Evolutionary conservation across 2,329 filamentous ascomycete genomes (phyloP).

Genomic region (Delphinella strobiligena): DNA sequence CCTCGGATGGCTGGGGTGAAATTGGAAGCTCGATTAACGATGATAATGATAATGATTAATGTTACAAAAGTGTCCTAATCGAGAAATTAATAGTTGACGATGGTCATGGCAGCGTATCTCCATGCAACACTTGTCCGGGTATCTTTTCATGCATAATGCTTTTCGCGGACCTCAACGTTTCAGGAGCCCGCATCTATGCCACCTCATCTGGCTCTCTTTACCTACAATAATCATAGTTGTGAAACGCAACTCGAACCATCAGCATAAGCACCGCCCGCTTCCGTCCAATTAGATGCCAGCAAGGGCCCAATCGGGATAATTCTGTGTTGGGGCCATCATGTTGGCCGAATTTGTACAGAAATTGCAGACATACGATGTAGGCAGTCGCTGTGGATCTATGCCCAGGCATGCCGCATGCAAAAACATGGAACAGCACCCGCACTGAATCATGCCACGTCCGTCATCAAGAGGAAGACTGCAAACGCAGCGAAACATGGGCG

Average conservation of each 20-base stretch:
- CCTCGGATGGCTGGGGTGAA: too few species aligned
- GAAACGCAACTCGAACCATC: neutral
- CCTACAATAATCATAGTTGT: conserved; percentile 1
- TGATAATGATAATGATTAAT: too few species aligned
- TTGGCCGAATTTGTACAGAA: conserved; percentile 26
- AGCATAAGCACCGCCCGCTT: too few species aligned
- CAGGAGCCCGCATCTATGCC: too few species aligned
- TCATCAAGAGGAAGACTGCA: conserved; percentile 44
- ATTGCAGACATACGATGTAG: conserved; percentile 36
- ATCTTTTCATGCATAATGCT: too few species aligned
- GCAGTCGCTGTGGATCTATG: conserved; percentile 35
- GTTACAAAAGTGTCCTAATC: too few species aligned
- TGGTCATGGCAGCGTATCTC: conserved; percentile 6
- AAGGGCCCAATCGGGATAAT: conserved; percentile 1
- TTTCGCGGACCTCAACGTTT: too few species aligned
- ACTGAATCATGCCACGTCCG: conserved; percentile 48
- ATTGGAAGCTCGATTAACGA: too few species aligned
- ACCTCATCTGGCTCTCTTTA: too few species aligned
- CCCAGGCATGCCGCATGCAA: conserved; percentile 48
- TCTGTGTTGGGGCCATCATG: neutral
- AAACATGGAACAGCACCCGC: conserved; percentile 52
- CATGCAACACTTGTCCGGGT: neutral
- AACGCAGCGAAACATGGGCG: conserved; percentile 39
- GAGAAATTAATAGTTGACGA: too few species aligned
- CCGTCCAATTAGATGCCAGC: conserved; percentile 6